phyloP scores from a whole-genome alignment of 441 rosid species.

The Isatis lusitanica region DNA sequence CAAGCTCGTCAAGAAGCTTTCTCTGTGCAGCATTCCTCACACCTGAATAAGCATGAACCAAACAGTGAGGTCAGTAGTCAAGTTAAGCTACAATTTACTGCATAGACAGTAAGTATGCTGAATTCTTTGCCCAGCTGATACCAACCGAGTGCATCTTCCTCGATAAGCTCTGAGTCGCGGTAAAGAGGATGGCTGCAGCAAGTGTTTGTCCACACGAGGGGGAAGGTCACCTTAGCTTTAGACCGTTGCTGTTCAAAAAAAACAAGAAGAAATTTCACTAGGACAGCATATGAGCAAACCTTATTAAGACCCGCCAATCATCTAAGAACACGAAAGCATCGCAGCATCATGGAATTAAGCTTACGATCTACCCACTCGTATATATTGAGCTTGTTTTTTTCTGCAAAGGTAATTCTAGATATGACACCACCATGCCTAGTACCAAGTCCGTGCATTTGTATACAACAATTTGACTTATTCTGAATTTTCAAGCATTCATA shows the following conservation, averaged over 20 bases:
- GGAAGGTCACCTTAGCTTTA: conserved; percentile 91
- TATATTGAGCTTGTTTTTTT: background rate
- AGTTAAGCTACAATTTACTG: background rate
- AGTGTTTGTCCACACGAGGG: conserved; percentile 98
- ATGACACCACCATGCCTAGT: background rate
- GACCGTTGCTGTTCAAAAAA: conserved; percentile 76
- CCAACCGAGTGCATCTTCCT: conserved; percentile 76
- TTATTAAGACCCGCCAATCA: background rate
- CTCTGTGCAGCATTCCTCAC: conserved; percentile 98
- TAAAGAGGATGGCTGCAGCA: conserved; percentile 98
- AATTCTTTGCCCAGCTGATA: background rate
- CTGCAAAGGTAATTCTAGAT: background rate
- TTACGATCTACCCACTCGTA: background rate
- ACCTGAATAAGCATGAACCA: conserved; percentile 47
- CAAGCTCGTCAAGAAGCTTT: conserved; percentile 96
- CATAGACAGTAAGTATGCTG: background rate
- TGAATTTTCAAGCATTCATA: background rate
- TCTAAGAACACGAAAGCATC: background rate
- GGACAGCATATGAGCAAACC: background rate
- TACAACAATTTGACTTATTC: background rate
- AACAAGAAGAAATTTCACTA: background rate
- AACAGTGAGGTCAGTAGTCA: background rate
- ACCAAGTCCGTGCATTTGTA: background rate
- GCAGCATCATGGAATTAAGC: conserved; percentile 8
- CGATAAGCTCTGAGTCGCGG: conserved; percentile 89